Percentiles rank a stretch among this genome's conserved stretches.
Conservation (phyloP, 139 green algal species). For the Micractinium conductrix region DNA sequence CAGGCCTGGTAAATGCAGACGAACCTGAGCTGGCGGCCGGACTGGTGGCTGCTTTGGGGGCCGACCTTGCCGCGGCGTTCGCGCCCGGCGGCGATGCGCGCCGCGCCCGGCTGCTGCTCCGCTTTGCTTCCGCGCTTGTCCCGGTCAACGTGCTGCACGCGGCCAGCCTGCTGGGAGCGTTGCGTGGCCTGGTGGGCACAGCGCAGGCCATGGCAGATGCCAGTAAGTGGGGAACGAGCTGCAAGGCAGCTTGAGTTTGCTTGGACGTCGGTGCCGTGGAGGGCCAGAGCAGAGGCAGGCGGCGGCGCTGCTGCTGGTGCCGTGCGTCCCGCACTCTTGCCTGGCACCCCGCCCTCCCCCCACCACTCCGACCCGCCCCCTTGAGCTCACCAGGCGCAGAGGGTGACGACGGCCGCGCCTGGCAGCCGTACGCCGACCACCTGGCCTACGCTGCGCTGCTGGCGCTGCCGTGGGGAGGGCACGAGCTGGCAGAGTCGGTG, state of each 20-base stretch:
- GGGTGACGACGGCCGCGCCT: conserved; percentile 48
- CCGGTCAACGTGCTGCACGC: conserved; percentile 61
- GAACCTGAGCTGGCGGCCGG: conserved; percentile 48
- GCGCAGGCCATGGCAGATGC: conserved; percentile 32
- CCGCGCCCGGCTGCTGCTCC: conserved; percentile 71
- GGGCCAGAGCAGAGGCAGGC: no score
- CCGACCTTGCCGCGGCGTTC: conserved; percentile 39
- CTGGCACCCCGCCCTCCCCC: not conserved
- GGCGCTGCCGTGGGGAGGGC: conserved; percentile 75
- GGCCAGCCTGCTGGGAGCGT: conserved; percentile 45
- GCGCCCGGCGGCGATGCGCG: conserved; percentile 34
- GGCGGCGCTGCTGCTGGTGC: not conserved
- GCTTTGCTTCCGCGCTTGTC: conserved; percentile 68
- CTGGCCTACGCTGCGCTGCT: conserved; percentile 70
- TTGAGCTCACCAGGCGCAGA: conserved; percentile 1
- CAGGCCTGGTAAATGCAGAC: conserved; percentile 62
- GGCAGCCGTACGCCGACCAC: conserved; percentile 83
- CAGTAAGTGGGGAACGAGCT: conserved; percentile 13
- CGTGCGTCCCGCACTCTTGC: not conserved
- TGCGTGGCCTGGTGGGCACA: conserved; percentile 58
- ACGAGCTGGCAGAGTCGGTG: conserved; percentile 61
- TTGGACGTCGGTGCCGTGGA: not conserved
- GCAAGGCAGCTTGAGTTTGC: not conserved
- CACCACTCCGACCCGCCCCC: not conserved
- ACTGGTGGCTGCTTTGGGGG: conserved; percentile 34